Base-by-base conservation (phyloP, 2,329 filamentous ascomycete species). In the Cladobotryum mycophilum region DNA sequence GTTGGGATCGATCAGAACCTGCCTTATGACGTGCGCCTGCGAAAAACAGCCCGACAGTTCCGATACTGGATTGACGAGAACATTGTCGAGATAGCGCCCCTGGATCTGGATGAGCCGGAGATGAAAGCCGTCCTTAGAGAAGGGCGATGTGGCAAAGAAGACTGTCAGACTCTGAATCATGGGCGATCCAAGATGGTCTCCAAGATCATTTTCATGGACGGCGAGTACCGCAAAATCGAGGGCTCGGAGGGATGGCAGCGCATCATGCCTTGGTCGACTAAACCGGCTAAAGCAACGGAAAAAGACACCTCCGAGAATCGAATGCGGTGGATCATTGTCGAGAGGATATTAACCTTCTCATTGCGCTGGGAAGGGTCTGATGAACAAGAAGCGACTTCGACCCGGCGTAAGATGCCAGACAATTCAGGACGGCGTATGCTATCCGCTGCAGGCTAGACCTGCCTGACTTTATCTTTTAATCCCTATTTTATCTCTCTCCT, bases 251-350 rank as follows among this genome's bases (percentile, higher is more conserved):
- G 55, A 13, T 70, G 68, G 67, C 58, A 62, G 45, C 63, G 61
- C 38, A 64, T 70, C 30, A 47, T 61, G 15, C 64, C 66, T 3
- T 69, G 66, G 65, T 55, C 64, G 9, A 55, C 59, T 18, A 56
- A 60, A n/a, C 55, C 58, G n/a, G 57, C 58, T 14, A 58, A 60
- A 15, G 54, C 56, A 18, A 58, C 61, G 13, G 58, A 59, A 15
- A 62, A 58, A n/a, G 56, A 58, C 13, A 59, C 60, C 1, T 60
- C 57, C 25, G 61, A 63, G 50, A 65, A 69, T 48, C 57, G 62
- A 41, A 65, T 69, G 65, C 61, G 68, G 49, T 70, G 68, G 68
- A 63, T 67, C 30, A 56, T 68, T 18, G 67, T 70, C 8, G 68
- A 70, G 53, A 61, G 68, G 14, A 68, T 64, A 37, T 53, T 70